A percentile compares a stretch with the other conserved stretches of the same genome.
These are phyloP conservation scores for Penicillium sclerotigenum DNA, from an alignment of 2,329 filamentous ascomycete species.

Conservation along the genomic window DNA sequence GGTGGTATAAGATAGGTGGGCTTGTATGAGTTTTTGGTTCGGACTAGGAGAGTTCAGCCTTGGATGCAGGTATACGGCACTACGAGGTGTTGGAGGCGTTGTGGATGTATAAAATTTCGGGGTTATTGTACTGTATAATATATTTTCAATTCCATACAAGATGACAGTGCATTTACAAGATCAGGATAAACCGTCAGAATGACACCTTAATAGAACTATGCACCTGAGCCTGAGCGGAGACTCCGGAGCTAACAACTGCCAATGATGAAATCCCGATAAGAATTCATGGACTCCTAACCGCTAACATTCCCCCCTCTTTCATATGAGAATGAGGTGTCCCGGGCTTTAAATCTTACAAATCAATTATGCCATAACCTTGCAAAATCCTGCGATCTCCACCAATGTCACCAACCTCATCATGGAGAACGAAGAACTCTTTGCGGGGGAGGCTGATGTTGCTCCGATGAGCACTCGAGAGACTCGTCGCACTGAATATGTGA, in stretches of 20 bases:
- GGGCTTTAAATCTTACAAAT: constrained; percentile 3
- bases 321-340: not conserved
- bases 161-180: too few relatives aligned
- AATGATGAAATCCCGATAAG: constrained; percentile 3
- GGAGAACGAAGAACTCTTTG: constrained; percentile 35
- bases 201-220: not conserved
- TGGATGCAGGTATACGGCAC: constrained; percentile 1
- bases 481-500: not conserved
- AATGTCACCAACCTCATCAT: constrained; percentile 18
- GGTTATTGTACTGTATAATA: constrained; percentile 3
- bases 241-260: constrained; percentile 5
- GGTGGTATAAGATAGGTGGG: constrained; percentile 23
- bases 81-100: constrained; percentile 9
- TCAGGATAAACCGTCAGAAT: not conserved
- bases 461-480: constrained; percentile 19
- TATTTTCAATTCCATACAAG: not conserved
- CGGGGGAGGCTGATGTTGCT: constrained; percentile 32
- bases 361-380: not conserved
- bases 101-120: not conserved
- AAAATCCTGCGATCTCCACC: not conserved
- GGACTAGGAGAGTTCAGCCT: not conserved
- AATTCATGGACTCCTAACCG: not conserved
- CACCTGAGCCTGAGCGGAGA: constrained; percentile 3
- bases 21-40: not conserved
- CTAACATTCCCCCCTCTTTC: constrained; percentile 1